Conservation (phyloP, 768 basidiomycete genomes). For the Tricholoma hemisulphureum region DNA sequence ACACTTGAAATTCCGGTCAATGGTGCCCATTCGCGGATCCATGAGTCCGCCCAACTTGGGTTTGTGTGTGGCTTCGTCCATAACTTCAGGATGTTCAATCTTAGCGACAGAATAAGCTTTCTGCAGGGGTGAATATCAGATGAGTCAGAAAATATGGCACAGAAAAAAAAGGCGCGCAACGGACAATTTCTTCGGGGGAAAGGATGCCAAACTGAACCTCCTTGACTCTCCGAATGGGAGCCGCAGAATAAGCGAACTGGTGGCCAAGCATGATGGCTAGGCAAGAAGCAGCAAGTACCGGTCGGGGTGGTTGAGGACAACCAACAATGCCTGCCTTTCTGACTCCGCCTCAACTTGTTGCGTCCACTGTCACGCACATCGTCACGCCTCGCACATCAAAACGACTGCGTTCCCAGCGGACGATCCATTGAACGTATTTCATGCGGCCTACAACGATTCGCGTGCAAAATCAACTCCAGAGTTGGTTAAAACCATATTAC, state of each 20-base stretch:
- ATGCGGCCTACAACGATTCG: too few species aligned
- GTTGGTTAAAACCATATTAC: too few species aligned
- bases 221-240: slow-evolving; percentile 92
- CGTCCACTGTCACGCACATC: slow-evolving; percentile 27
- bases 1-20: slow-evolving; percentile 97
- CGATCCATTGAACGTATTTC: too few species aligned
- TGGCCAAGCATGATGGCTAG: slow-evolving; percentile 71
- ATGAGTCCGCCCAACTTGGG: slow-evolving; percentile 93
- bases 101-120: slow-evolving; percentile 99
- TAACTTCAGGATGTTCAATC: slow-evolving; percentile 97
- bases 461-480: too few species aligned
- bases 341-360: slow-evolving; percentile 45
- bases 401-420: too few species aligned
- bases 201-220: slow-evolving; percentile 99
- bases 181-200: slow-evolving; percentile 97
- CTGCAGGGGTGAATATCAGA: slow-evolving; percentile 41
- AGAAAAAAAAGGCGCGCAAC: slow-evolving; percentile 30
- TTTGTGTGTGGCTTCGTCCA: slow-evolving; percentile 90
- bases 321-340: slow-evolving; percentile 42
- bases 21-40: slow-evolving; percentile 98
- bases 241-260: slow-evolving; percentile 89
- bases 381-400: too few species aligned
- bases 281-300: slow-evolving; percentile 11
- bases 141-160: slow-evolving; percentile 10
- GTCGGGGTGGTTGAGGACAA: slow-evolving; percentile 38